Evolutionary conservation across 108 stramenopile genomes (phyloP).

Genomic region (Skeletonema tropicum): DNA sequence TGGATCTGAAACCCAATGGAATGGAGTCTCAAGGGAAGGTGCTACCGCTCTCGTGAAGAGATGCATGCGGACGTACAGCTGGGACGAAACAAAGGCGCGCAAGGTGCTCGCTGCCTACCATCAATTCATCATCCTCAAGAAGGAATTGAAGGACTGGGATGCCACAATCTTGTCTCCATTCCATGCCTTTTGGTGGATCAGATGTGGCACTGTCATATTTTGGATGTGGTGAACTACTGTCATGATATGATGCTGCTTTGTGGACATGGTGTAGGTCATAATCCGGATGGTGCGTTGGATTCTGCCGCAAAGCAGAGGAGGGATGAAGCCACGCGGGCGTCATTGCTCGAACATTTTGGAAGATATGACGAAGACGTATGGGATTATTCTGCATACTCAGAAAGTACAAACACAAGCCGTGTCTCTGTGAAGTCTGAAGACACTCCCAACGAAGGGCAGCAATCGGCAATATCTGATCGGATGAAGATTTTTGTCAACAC

Average conservation of each 20-base stretch:
- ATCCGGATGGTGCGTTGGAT: conserved; percentile 43
- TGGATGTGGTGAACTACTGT: conserved; percentile 68
- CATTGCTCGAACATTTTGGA: conserved; percentile 59
- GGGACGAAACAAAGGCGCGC: conserved; percentile 54
- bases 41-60: conserved; percentile 66
- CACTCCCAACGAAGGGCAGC: neutral
- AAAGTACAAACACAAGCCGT: neutral
- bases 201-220: conserved; percentile 77
- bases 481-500: conserved; percentile 17
- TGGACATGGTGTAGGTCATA: too few species aligned
- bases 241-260: conserved; percentile 56
- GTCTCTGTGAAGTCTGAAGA: neutral
- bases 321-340: conserved; percentile 60
- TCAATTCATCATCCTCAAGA: conserved; percentile 75
- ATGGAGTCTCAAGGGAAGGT: conserved; percentile 30
- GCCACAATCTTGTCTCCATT: conserved; percentile 55
- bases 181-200: conserved; percentile 58
- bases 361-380: conserved; percentile 68
- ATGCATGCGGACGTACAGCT: conserved; percentile 65
- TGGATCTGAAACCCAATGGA: neutral
- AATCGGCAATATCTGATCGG: neutral
- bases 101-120: conserved; percentile 66
- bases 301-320: conserved; percentile 45
- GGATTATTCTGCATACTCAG: conserved; percentile 14
- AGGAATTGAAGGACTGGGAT: conserved; percentile 70